Evolutionary conservation across 1,139 yeast species (phyloP).

Genomic region (Geotrichum histeridarum): DNA sequence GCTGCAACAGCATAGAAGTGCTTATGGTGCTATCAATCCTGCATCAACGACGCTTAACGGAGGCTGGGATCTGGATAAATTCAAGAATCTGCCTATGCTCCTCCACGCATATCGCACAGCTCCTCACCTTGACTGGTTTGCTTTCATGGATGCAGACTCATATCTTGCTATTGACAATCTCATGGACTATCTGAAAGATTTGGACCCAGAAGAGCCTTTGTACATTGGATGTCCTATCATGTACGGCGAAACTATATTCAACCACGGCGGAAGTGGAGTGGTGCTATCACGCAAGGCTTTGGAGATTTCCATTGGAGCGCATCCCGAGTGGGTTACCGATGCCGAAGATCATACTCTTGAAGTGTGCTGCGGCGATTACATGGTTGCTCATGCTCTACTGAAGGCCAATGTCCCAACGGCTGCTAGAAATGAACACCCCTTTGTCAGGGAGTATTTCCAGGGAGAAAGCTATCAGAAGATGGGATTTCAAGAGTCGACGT

Average conservation of each 20-base stretch:
- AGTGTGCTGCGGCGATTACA: slow-evolving; percentile 38
- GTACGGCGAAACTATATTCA: slow-evolving; percentile 28
- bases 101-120: slow-evolving; percentile 34
- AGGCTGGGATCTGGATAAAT: slow-evolving; percentile 39
- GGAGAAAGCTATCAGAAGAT: slow-evolving; percentile 23
- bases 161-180: slow-evolving; percentile 33
- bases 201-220: slow-evolving; percentile 29
- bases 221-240: slow-evolving; percentile 34
- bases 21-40: slow-evolving; percentile 21
- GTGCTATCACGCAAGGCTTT: slow-evolving; percentile 36
- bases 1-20: slow-evolving; percentile 27
- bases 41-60: slow-evolving; percentile 8
- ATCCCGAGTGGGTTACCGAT: slow-evolving; percentile 27
- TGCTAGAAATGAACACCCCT: slow-evolving; percentile 12
- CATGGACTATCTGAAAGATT: slow-evolving; percentile 26
- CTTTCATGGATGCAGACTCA: slow-evolving; percentile 39
- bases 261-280: slow-evolving; percentile 41
- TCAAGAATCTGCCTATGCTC: slow-evolving; percentile 40
- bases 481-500: slow-evolving; percentile 15
- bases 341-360: slow-evolving; percentile 29
- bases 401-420: slow-evolving; percentile 18
- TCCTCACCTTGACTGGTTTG: slow-evolving; percentile 37
- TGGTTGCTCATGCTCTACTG: slow-evolving; percentile 32
- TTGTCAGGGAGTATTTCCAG: slow-evolving; percentile 20
- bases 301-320: slow-evolving; percentile 28